Evolutionary conservation across 768 basidiomycete genomes (phyloP).

Genomic region (Hydnum rufescens): DNA sequence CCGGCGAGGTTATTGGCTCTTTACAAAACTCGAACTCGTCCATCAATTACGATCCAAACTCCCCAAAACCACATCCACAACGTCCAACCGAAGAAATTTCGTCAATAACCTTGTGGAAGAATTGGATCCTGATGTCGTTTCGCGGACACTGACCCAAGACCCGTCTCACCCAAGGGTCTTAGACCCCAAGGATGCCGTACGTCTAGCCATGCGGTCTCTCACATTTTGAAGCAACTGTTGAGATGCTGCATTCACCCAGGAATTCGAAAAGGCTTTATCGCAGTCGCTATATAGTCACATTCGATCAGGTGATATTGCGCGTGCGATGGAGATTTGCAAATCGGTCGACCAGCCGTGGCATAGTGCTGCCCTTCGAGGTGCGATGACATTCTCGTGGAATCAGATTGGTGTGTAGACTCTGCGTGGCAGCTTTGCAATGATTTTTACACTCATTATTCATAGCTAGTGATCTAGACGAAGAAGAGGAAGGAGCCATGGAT

Average conservation of each 20-base stretch:
- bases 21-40: slow-evolving; percentile 39
- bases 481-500: slow-evolving; percentile 26
- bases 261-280: slow-evolving; percentile 57
- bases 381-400: slow-evolving; percentile 55
- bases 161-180: slow-evolving; percentile 29
- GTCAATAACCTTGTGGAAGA: slow-evolving; percentile 34
- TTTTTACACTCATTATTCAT: background rate
- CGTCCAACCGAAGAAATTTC: slow-evolving; percentile 13
- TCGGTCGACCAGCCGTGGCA: slow-evolving; percentile 82
- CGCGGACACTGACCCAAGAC: slow-evolving; percentile 24
- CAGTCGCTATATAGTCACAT: slow-evolving; percentile 67
- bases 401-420: slow-evolving; percentile 33
- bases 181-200: slow-evolving; percentile 61
- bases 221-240: background rate
- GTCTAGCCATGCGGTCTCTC: slow-evolving; percentile 15
- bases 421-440: background rate
- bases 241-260: slow-evolving; percentile 23
- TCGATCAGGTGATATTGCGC: slow-evolving; percentile 66
- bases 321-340: slow-evolving; percentile 64
- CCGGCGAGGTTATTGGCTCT: slow-evolving; percentile 66
- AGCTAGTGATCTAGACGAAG: slow-evolving; percentile 17
- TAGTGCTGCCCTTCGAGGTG: slow-evolving; percentile 74
- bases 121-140: slow-evolving; percentile 68
- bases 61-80: too few relatives aligned
- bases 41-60: slow-evolving; percentile 36